Percentiles rank a stretch among this genome's conserved stretches.
Evolutionary conservation across 2,329 filamentous ascomycete species (phyloP).

Genomic region (Cladosporium sphaerospermum): DNA sequence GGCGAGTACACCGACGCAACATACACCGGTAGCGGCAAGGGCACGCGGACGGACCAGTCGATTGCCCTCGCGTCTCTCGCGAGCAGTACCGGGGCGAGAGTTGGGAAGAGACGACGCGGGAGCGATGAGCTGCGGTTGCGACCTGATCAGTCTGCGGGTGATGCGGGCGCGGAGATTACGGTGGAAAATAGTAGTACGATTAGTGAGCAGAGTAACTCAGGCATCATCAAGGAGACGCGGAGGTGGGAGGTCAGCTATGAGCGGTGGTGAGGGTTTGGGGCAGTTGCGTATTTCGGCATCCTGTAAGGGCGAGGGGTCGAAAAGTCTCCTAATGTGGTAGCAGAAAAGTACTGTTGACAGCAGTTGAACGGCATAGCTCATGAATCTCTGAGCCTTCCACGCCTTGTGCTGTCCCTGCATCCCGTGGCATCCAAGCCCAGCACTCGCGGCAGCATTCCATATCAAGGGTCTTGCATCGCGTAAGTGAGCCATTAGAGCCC

Average conservation of each 20-base stretch:
- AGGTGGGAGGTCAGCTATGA: slow-evolving; percentile 4
- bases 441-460: too few species aligned
- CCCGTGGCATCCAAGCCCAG: too few species aligned
- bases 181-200: slow-evolving; percentile 1
- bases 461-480: too few species aligned
- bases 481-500: too few species aligned
- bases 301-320: too few species aligned
- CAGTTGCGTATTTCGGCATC: too few species aligned
- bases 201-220: not conserved
- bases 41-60: not conserved
- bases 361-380: too few species aligned
- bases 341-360: too few species aligned
- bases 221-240: slow-evolving; percentile 9
- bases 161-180: not conserved
- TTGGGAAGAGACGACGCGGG: not conserved
- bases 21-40: slow-evolving; percentile 2
- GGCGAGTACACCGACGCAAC: slow-evolving; percentile 5
- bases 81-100: not conserved
- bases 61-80: slow-evolving; percentile 3
- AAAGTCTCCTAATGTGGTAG: too few species aligned
- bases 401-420: too few species aligned
- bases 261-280: not conserved
- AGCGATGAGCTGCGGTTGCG: not conserved
- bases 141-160: not conserved
- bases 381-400: too few species aligned